Base-by-base conservation (phyloP, 2,329 filamentous ascomycete species). In the Penicillium sp. region DNA sequence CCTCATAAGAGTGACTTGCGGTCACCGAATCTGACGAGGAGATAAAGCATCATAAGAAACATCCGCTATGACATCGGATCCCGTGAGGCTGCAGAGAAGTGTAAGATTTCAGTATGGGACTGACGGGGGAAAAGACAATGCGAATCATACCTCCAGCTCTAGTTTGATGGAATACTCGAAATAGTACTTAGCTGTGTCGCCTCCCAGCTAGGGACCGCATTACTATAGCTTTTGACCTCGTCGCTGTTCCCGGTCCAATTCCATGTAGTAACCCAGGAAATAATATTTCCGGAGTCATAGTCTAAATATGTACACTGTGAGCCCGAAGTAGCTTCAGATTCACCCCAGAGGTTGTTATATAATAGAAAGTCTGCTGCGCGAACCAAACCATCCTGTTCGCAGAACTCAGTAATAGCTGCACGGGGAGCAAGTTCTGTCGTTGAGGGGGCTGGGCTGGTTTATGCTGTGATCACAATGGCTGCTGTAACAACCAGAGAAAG, bases 21-120 rank as follows among this genome's bases (percentile, higher is more conserved):
- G 71, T 69, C 1, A 80, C 74, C 12, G 74, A 73, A 40, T 78
- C 74, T 18, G 68, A 63, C 4, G 83, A 83, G 71, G 86, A 87
- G 51, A 86, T 70, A 49, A 63, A 61, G 23, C 51, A 65, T 86
- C 83, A 64, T 84, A 86, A 12, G 83, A 75, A 16, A 87, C 83
- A 63, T 87, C 78, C 51, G 82, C 81, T 33, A 82, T 71, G 48
- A 85, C 66, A 53, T 73, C 60, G 52, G 67, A 72, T 57, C 77
- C 79, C 28, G 73, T 74, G 70, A 84, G 83, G 28, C 71, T 68
- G 18, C 21, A 26, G 46, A 11, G 66, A 66, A 43, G 18, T 3
- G 42, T 12, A 23, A 23, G 30, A 28, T 28, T 23, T 47, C 21
- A 24, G 26, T 30, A 30, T n/a, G 18, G 23, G 6, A 47, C 52